Base-by-base conservation (phyloP, 108 stramenopile genomes). In the Nitzschia palea region DNA sequence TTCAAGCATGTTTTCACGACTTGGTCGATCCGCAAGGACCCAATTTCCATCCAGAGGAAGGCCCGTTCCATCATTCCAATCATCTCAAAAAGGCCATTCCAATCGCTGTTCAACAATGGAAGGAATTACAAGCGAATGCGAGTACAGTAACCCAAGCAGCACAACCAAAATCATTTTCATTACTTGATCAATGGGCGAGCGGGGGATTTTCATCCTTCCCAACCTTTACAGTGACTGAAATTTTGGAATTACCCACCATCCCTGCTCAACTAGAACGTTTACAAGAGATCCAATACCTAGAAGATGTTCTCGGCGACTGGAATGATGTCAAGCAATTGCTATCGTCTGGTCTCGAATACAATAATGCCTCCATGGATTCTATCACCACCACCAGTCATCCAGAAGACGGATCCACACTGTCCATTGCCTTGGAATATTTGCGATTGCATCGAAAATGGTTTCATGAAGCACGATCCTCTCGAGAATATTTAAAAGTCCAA, bases 281-380 rank as follows among this genome's bases (percentile, higher is more conserved):
- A 6, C 50, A 65, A 29, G 50, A 30, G 18, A 42, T 73, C 2
- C 27, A 57, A 5, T 65, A 73, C 35, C 22, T 73, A 23, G 72
- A 73, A 17, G 72, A 73, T 59, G 18, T 65, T 33, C 20, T 73
- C 5, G 43, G 51, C 22, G 64, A 59, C 34, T 73, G 72, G 72
- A 58, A 59, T 2, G 56, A 59, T 37, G 29, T 73, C 5, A 17
- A 42, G 26, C 33, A 29, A 15, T 22, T 65, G 15, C 29, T 73
- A 1, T 10, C 50, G 14, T 51, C 28, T 3, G 72, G 62, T 8
- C 45, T 64, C 3, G 20, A 20, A 4, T 20, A 37, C n/a, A 32
- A 9, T 25, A 2, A n/a, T 31, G 37, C 37, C 6, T 12, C 12
- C 12, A 6, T 40, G 18, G n/a, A 18, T 20, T 20, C 47, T 18